Percentiles rank a stretch among this genome's conserved stretches.
Conservation (phyloP, 441 rosid species). For the Pelargonium australe region DNA sequence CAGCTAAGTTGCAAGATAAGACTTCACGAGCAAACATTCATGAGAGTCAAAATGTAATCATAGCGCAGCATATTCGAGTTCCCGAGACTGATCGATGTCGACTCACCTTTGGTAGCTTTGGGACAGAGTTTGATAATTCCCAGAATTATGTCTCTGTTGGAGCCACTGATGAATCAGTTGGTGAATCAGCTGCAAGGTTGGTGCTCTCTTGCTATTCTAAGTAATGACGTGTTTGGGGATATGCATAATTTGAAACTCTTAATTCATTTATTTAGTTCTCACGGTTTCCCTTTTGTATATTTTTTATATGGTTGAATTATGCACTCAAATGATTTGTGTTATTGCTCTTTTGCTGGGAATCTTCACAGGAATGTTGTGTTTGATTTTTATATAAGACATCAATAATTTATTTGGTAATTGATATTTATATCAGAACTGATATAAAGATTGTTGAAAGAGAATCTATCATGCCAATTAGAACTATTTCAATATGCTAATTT, state of each 20-base stretch:
- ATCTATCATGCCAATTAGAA: not conserved
- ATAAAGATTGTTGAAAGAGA: not conserved
- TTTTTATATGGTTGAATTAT: too few species aligned
- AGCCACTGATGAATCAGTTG: conserved; percentile 25
- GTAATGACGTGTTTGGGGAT: not conserved
- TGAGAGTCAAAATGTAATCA: conserved; percentile 70
- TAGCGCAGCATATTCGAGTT: conserved; percentile 75
- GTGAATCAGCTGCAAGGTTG: conserved; percentile 53
- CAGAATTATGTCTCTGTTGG: conserved; percentile 30
- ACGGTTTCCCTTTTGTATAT: too few species aligned
- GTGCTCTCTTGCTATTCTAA: conserved; percentile 16
- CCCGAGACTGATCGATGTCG: conserved; percentile 66
- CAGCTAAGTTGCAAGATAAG: conserved; percentile 48
- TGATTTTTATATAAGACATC: too few species aligned
- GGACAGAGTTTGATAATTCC: conserved; percentile 49
- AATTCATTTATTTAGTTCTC: not conserved
- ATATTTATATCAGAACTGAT: too few species aligned
- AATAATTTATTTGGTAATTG: too few species aligned
- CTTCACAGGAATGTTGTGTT: too few species aligned
- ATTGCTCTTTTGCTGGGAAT: too few species aligned
- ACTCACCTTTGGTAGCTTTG: conserved; percentile 85
- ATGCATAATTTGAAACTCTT: conserved; percentile 2
- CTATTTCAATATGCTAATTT: not conserved
- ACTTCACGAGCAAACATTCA: conserved; percentile 36
- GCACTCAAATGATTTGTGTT: too few species aligned